phyloP scores from a whole-genome alignment of 805 yeast genomes.

The Monosporozyma aerobia region DNA sequence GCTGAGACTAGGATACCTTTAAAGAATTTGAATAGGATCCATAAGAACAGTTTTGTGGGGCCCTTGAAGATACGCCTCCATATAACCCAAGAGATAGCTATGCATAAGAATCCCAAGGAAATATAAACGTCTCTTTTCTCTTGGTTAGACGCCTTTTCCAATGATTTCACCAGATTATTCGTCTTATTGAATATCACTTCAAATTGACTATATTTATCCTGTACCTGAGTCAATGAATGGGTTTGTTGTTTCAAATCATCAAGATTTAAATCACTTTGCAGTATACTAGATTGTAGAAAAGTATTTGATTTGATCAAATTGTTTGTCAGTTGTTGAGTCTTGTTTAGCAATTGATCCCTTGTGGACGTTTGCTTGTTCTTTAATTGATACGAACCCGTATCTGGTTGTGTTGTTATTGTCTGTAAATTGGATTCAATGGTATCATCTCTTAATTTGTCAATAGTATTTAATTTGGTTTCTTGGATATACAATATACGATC shows the following conservation, averaged over 20 bases:
- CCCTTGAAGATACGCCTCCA: slow-evolving; percentile 30
- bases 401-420: neutral
- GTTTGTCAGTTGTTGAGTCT: slow-evolving; percentile 24
- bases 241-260: slow-evolving; percentile 29
- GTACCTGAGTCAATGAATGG: slow-evolving; percentile 18
- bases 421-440: slow-evolving; percentile 8
- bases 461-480: slow-evolving; percentile 4
- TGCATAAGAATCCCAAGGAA: slow-evolving; percentile 20
- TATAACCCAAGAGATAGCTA: slow-evolving; percentile 28
- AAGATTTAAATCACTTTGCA: slow-evolving; percentile 29
- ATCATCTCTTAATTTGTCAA: slow-evolving; percentile 14
- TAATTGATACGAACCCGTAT: neutral
- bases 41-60: slow-evolving; percentile 24
- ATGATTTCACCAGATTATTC: slow-evolving; percentile 21
- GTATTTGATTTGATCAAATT: slow-evolving; percentile 27
- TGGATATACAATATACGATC: slow-evolving; percentile 3
- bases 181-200: slow-evolving; percentile 24
- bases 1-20: slow-evolving; percentile 27
- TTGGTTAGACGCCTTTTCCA: slow-evolving; percentile 26
- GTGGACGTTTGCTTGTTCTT: slow-evolving; percentile 6
- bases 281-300: slow-evolving; percentile 25
- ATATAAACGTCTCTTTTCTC: slow-evolving; percentile 29
- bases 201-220: slow-evolving; percentile 26
- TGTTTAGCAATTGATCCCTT: slow-evolving; percentile 21
- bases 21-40: slow-evolving; percentile 30